Conservation (phyloP, 148 eudicot genomes). For the Heliamphora exappendiculata region DNA sequence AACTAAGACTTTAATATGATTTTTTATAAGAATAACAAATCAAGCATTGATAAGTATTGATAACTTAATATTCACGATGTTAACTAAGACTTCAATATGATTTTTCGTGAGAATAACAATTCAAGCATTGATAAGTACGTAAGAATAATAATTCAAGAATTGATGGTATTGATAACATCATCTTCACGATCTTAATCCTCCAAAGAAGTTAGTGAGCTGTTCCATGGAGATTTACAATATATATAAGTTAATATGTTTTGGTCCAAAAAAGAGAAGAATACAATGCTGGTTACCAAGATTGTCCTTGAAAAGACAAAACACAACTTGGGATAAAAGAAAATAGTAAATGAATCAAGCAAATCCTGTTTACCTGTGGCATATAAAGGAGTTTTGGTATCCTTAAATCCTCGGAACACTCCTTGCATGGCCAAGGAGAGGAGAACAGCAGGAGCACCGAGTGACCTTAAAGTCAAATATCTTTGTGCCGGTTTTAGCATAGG, state of each 20-base stretch:
- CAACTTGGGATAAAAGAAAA: neutral
- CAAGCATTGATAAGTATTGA: neutral
- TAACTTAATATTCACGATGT: neutral
- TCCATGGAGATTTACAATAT: neutral
- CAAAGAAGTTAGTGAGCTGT: neutral
- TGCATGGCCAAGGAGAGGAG: constrained; percentile 95
- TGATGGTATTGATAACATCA: neutral
- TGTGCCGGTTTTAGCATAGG: constrained; percentile 78
- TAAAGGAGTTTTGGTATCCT: constrained; percentile 91
- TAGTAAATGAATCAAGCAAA: neutral
- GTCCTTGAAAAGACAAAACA: neutral
- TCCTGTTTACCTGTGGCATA: constrained; percentile 67
- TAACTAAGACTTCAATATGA: neutral
- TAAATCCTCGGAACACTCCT: constrained; percentile 92
- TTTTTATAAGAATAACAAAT: neutral
- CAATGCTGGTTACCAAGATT: neutral
- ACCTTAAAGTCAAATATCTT: constrained; percentile 61
- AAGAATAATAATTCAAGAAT: no score
- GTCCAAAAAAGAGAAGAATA: neutral
- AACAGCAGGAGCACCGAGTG: constrained; percentile 94
- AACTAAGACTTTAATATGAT: neutral
- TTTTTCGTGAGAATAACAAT: neutral
- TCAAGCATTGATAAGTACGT: no score
- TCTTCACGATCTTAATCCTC: neutral
- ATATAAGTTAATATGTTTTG: neutral